These are phyloP conservation scores for Colletotrichum tabaci DNA, from an alignment of 2,329 filamentous ascomycete genomes.

Conservation along the genomic window DNA sequence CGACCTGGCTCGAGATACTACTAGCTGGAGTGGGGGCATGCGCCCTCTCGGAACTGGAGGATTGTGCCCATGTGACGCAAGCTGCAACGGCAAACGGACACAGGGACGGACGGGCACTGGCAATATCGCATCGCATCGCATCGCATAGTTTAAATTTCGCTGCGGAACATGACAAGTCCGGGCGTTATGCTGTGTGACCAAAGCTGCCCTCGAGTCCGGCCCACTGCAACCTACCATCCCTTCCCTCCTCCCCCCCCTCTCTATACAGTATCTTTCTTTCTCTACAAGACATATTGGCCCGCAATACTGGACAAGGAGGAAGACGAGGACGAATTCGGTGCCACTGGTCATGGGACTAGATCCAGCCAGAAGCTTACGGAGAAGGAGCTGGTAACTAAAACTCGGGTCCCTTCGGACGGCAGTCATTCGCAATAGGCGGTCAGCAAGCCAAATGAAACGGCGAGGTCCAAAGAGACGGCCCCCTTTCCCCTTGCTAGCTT, in stretches of 20 bases:
- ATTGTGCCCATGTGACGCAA: background rate
- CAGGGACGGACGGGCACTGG: constrained; percentile 20
- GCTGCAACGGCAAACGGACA: constrained; percentile 5
- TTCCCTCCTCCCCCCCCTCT: no score
- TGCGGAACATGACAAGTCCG: background rate
- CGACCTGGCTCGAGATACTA: background rate
- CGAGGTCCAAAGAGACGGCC: background rate
- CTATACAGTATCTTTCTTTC: no score
- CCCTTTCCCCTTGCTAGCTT: constrained; percentile 11
- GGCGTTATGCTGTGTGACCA: constrained; percentile 25
- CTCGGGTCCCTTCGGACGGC: constrained; percentile 17
- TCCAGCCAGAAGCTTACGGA: background rate
- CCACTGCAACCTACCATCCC: background rate
- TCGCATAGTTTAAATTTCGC: constrained; percentile 2
- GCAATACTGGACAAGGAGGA: no score
- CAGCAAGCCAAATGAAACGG: constrained; percentile 34
- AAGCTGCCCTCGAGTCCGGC: background rate
- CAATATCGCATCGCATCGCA: constrained; percentile 33
- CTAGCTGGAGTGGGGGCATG: background rate
- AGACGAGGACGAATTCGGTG: background rate
- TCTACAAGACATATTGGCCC: no score
- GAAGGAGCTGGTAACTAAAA: no score
- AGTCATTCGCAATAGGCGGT: constrained; percentile 30
- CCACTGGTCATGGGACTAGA: background rate
- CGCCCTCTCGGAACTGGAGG: background rate